Base-by-base conservation (phyloP, 192 early-diverging fungal genomes). In the Linnemannia exigua region DNA sequence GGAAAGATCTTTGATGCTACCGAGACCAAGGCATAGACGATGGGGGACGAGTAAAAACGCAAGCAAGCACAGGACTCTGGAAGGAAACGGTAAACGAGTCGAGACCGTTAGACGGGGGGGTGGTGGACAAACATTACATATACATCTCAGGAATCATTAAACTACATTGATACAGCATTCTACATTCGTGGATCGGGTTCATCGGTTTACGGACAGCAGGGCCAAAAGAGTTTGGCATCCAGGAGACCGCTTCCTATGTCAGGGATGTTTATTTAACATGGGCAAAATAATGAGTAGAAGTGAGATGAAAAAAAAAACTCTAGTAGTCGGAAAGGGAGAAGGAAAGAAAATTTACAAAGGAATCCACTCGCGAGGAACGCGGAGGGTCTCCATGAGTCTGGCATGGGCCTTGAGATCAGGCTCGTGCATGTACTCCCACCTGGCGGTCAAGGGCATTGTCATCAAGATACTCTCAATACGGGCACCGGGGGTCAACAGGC, bases 401-500 rank as follows among this genome's bases (percentile, higher is more conserved):
- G 91, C 93, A 58, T 89, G 82, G 5, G 94, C 94, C n/a, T 93
- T 95, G 16, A 88, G 80, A 46, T 84, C 89, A 0, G 96, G 95
- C 66, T 81, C 78, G 79, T 95, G 92, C 90, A 93, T 94, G 90
- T 99, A 99, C 88, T 99, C 96, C 98, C 98, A 99, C 22, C 98
- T 89, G 14, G 98, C 97, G 8, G 96, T 96, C 80, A 99, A 88
- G 3, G 98, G 98, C 83, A 99, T 89, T 76, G 95, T 95, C 95
- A 97, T 96, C 75, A 99, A 85, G 22, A 99, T 97, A 79, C 96
- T 97, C 87, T 99, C 98, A 72, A 99, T 99, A 38, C 98, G 90
- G 3, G 95, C 97, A 54, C 98, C 97, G 17, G 98, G 98, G 28
- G 98, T 99, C 80, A 95, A 93, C 51, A 99, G 89, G 22, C 98